These are phyloP conservation scores for Podospora pseudocomata DNA, from an alignment of 495 filamentous ascomycete species.

Conservation along the genomic window DNA sequence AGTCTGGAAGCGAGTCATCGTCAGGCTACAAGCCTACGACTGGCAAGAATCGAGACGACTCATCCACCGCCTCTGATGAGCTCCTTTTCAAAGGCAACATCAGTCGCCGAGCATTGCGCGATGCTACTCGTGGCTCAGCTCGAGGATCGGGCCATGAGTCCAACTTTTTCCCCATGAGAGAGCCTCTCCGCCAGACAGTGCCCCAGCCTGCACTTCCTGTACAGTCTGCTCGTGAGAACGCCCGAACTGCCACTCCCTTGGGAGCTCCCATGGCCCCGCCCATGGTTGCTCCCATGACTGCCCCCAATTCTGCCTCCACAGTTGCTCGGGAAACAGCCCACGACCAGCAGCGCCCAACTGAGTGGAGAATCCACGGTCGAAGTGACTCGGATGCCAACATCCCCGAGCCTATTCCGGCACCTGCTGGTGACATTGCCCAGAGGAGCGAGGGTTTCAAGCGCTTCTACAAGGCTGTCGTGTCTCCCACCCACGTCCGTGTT, in stretches of 20 bases:
- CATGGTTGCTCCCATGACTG: too few species aligned
- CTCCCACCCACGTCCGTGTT: conserved; percentile 52
- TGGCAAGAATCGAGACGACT: conserved; percentile 28
- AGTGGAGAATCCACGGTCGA: conserved; percentile 45
- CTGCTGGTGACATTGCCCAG: conserved; percentile 43
- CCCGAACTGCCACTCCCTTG: neutral
- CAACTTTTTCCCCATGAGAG: neutral
- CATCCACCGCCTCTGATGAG: conserved; percentile 28
- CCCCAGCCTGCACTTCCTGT: conserved; percentile 6
- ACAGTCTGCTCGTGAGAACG: conserved; percentile 7
- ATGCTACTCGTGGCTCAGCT: conserved; percentile 7
- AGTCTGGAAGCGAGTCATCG: conserved; percentile 21
- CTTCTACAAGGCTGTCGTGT: conserved; percentile 55
- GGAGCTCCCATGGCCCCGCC: too few species aligned
- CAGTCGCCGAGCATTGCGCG: conserved; percentile 23
- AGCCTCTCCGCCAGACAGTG: neutral
- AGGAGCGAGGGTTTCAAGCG: conserved; percentile 52
- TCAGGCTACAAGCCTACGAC: conserved; percentile 7
- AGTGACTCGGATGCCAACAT: conserved; percentile 33
- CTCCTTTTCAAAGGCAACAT: conserved; percentile 31
- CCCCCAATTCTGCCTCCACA: neutral
- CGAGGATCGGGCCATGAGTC: conserved; percentile 8
- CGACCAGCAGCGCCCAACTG: conserved; percentile 18
- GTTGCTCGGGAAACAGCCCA: neutral
- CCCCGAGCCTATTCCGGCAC: conserved; percentile 44